Evolutionary conservation across 176 grass and related monocot genomes (phyloP).

Genomic region (Elymus sibiricus): DNA sequence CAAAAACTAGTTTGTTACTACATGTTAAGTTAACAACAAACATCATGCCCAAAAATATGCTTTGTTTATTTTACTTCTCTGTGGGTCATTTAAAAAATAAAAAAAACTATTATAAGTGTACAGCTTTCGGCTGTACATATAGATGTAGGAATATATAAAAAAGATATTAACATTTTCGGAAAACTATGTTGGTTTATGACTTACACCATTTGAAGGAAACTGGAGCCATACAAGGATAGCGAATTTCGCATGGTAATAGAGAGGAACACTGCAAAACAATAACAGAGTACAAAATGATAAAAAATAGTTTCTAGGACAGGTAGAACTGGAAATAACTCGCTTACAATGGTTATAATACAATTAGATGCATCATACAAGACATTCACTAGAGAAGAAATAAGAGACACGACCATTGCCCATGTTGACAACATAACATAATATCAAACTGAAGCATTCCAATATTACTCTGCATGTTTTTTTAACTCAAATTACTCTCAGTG

Average conservation of each 20-base stretch:
- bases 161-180: neutral
- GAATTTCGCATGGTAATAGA: conserved; percentile 79
- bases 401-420: neutral
- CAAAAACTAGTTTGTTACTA: neutral
- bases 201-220: conserved; percentile 70
- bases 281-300: conserved; percentile 15
- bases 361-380: conserved; percentile 1
- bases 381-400: neutral
- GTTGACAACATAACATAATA: neutral
- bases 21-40: neutral
- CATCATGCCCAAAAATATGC: neutral
- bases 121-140: neutral
- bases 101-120: neutral
- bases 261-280: conserved; percentile 64
- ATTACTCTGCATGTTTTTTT: neutral
- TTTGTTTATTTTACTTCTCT: neutral
- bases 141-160: neutral
- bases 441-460: neutral
- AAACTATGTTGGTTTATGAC: neutral
- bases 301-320: neutral
- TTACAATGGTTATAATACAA: conserved; percentile 2
- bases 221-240: conserved; percentile 88
- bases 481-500: neutral
- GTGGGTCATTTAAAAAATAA: neutral
- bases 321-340: neutral